Evolutionary conservation across 73 alveolate species (phyloP), one percentile per base, ranked within the genome.

Genomic region (Tetrahymena borealis): DNA sequence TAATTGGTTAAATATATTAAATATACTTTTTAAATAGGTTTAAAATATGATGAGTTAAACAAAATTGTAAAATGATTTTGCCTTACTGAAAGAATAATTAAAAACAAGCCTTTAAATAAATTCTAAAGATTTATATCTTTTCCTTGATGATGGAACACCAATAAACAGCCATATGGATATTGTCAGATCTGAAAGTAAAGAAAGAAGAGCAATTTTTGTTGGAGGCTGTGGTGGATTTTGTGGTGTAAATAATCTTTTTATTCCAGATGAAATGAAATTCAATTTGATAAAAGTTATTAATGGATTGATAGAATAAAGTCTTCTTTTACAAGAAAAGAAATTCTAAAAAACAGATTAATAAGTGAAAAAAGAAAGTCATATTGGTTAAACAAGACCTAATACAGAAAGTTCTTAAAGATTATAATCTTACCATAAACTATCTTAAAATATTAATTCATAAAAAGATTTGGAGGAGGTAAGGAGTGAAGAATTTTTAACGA

Each of bases 221-320:
- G 85, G 85, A 60, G 85, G 85, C 37, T 24, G 85, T 60, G 85
- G 85, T 24, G 85, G 85, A n/a, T 60, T 60, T 60, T 60, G 85
- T 15, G 85, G 85, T 18, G 35, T 60, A 15, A 60, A 35, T 15
- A 60, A 60, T 60, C 85, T 60, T 4, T 60, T 60, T 20, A 60
- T 60, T n/a, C 28, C 85, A 60, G 37, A 24, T 60, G 85, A 60
- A 60, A 5, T 24, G 10, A 60, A 60, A 10, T 10, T 35, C 1
- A 60, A 60, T n/a, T 16, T 60, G 28, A 5, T 60, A 1, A 60
- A 60, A 60, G 85, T 60, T 4, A 60, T 60, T 5, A 60, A 60
- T n/a, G 85, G 85, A 2, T 9, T 60, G 28, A 60, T 60, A 60
- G 85, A 20, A 16, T 35, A 60, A 6, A 60, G 85, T 35, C 28